Conservation (phyloP, 78 protist genomes). For the Dictyostelium capitatum region DNA sequence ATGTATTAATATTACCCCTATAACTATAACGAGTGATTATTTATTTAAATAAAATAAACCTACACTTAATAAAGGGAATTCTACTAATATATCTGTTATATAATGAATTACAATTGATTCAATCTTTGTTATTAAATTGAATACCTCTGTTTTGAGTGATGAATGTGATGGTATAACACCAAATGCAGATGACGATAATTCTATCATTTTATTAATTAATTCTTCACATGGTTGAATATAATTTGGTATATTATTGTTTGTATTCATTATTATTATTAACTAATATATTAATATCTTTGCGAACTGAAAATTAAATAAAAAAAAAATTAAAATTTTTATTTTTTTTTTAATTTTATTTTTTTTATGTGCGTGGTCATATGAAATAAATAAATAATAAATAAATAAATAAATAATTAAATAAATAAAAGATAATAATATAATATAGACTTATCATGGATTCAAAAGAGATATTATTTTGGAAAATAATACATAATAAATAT, state of each 20-base stretch:
- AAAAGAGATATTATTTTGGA: not conserved
- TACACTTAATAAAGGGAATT: constrained; percentile 12
- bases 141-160: not conserved
- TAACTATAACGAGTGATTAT: no score
- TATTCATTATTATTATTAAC: not conserved
- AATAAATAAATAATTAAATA: no score
- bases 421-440: no score
- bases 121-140: not conserved
- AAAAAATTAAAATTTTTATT: no score
- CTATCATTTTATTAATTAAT: not conserved
- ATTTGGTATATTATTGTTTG: constrained; percentile 2
- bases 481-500: not conserved
- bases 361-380: no score
- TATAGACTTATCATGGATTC: no score
- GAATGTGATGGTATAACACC: not conserved
- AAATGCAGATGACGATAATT: not conserved
- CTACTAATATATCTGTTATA: not conserved
- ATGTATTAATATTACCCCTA: no score
- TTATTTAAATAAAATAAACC: no score
- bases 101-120: not conserved
- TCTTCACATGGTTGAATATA: not conserved
- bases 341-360: no score
- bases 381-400: no score
- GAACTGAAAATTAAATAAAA: no score
- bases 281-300: no score